These are phyloP conservation scores for Petunia secreta DNA, from an alignment of 257 asterid species.

Conservation along the genomic window DNA sequence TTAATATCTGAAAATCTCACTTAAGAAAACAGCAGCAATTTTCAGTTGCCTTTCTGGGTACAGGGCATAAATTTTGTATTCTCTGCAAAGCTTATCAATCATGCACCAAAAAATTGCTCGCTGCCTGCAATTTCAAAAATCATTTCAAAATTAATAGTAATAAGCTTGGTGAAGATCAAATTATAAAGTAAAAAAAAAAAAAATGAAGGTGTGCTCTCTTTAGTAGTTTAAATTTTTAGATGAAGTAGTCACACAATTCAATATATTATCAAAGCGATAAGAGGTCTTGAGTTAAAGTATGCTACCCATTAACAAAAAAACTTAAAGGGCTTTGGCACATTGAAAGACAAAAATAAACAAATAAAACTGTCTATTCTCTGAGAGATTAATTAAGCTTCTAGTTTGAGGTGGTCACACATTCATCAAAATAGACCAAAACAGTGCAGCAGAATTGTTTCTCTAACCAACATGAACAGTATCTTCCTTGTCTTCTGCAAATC, in stretches of 20 bases:
- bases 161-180: not conserved
- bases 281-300: not conserved
- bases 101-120: conserved; percentile 70
- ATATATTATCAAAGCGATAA: not conserved
- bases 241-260: not conserved
- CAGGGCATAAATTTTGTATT: conserved; percentile 74
- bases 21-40: conserved; percentile 78
- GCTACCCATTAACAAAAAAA: not conserved
- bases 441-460: not conserved
- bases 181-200: too few relatives aligned
- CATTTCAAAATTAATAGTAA: not conserved
- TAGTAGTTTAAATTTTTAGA: too few relatives aligned
- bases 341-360: too few relatives aligned
- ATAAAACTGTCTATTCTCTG: not conserved
- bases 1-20: conserved; percentile 50
- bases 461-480: not conserved
- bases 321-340: not conserved
- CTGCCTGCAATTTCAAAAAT: conserved; percentile 59
- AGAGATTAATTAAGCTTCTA: not conserved
- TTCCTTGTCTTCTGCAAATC: not conserved
- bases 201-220: not conserved
- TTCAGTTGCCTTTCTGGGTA: conserved; percentile 85
- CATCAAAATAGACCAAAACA: not conserved
- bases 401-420: not conserved
- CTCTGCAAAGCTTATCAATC: conserved; percentile 82